A percentile compares a stretch with the other conserved stretches of the same genome.
Evolutionary conservation across 805 yeast genomes (phyloP).

Genomic region (Sugiyamaella chiloensis): DNA sequence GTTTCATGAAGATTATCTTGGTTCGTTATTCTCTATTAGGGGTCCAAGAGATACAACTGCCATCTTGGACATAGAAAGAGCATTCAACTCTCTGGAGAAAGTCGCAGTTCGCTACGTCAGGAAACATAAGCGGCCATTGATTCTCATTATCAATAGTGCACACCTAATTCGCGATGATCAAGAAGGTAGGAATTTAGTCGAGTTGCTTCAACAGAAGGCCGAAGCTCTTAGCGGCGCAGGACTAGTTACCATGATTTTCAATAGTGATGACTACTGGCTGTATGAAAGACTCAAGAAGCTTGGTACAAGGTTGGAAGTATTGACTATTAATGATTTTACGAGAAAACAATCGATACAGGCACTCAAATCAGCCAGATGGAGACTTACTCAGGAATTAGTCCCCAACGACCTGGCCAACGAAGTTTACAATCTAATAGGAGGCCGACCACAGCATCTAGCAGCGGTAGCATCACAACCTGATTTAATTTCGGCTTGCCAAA

Average conservation of each 20-base stretch:
- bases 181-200: slow-evolving; percentile 67
- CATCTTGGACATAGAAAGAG: slow-evolving; percentile 74
- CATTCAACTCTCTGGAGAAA: slow-evolving; percentile 70
- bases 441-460: slow-evolving; percentile 77
- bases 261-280: slow-evolving; percentile 84
- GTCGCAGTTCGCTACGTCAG: slow-evolving; percentile 51
- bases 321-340: slow-evolving; percentile 59
- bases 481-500: slow-evolving; percentile 56
- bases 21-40: slow-evolving; percentile 71
- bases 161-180: slow-evolving; percentile 75
- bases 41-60: slow-evolving; percentile 89
- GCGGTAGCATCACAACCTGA: slow-evolving; percentile 45
- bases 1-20: slow-evolving; percentile 78
- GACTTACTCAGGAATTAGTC: slow-evolving; percentile 40
- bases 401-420: slow-evolving; percentile 44
- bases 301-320: slow-evolving; percentile 71
- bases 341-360: slow-evolving; percentile 55
- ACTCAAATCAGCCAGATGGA: slow-evolving; percentile 46
- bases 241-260: slow-evolving; percentile 64
- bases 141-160: slow-evolving; percentile 67
- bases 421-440: slow-evolving; percentile 71
- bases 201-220: slow-evolving; percentile 78
- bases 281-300: slow-evolving; percentile 69
- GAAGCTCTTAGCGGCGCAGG: slow-evolving; percentile 74
- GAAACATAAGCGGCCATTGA: slow-evolving; percentile 51